Evolutionary conservation across 768 basidiomycete species (phyloP), one percentile per base, ranked within the genome.

Genomic region (Phlebiopsis flavidoalba): DNA sequence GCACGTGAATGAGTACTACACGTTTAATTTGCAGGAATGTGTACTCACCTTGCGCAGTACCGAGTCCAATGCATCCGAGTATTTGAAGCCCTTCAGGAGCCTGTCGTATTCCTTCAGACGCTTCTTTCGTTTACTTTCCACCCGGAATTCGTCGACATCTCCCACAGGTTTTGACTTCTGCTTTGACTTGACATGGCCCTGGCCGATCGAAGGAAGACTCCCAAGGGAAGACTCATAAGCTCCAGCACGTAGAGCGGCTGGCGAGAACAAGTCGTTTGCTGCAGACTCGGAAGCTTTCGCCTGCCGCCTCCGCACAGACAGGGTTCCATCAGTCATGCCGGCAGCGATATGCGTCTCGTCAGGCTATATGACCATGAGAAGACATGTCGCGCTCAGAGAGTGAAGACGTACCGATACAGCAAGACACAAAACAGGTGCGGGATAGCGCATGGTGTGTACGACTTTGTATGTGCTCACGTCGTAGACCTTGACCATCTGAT

Each of bases 401-500:
- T 6, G 15, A 6, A 22, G 17, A 79, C 88, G 68, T 74, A 96
- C 95, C 61, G 96, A 98, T 50, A 98, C 80, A 15, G 95, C 94
- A 47, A 98, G 77, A 69, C 88, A 93, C 17, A 99, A 79, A 1
- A 99, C 74, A 5, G 95, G 93, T 5, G 95, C 93, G 5, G 96
- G 92, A 73, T 98, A 98, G 49, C 97, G 88, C 93, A 99, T 98
- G 4, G 97, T 98, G 69, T 99, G 97, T 14, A 97, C 87, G 37
- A 99, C 97, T 68, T 91, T 91, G 79, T 96, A 98, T 15, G 85
- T 85, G 70, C 89, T 85, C 40, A 95, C 86, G 73, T 98, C 96
- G 76, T 98, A 99, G 36, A 98, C 95, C 75, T 99, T 99, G 60
- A 98, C 93, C 90, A 99, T 91, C 66, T 96, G 95, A 72, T 99